Conservation (phyloP, 1,284 basidiomycete genomes). For the Cryptococcus amylolentus region DNA sequence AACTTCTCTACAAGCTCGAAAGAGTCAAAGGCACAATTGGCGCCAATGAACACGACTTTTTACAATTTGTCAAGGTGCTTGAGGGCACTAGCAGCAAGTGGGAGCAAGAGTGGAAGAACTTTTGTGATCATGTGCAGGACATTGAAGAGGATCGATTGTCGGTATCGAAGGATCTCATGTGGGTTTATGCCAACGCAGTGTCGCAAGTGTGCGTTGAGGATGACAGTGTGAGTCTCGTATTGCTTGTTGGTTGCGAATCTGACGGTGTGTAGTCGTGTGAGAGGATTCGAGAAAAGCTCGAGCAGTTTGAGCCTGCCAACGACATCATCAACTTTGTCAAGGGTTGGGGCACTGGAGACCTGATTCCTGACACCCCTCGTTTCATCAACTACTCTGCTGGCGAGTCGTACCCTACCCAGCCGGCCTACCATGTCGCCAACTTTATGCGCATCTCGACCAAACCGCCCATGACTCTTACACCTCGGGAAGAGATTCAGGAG, state of each 20-base stretch:
- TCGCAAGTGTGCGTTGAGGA: slow-evolving; percentile 94
- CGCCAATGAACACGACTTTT: slow-evolving; percentile 85
- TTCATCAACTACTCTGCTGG: slow-evolving; percentile 64
- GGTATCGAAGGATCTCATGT: slow-evolving; percentile 91
- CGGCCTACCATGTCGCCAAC: slow-evolving; percentile 40
- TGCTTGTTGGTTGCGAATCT: neutral
- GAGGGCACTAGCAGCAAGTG: slow-evolving; percentile 79
- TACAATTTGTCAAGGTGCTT: slow-evolving; percentile 76
- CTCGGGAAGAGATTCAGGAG: slow-evolving; percentile 7
- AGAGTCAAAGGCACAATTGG: slow-evolving; percentile 84
- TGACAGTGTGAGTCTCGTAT: slow-evolving; percentile 71
- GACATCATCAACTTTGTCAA: slow-evolving; percentile 82
- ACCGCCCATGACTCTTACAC: slow-evolving; percentile 17
- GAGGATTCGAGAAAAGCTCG: slow-evolving; percentile 71
- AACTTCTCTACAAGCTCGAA: slow-evolving; percentile 81
- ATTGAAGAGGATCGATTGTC: slow-evolving; percentile 90
- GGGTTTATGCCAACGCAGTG: slow-evolving; percentile 93
- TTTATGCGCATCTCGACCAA: slow-evolving; percentile 43
- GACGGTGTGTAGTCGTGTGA: slow-evolving; percentile 71
- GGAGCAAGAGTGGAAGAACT: slow-evolving; percentile 91
- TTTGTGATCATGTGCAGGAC: slow-evolving; percentile 93
- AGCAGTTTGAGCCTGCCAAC: slow-evolving; percentile 73
- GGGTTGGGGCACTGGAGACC: slow-evolving; percentile 76
- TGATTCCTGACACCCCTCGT: slow-evolving; percentile 75
- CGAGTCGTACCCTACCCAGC: slow-evolving; percentile 44